Base-by-base conservation (phyloP, 176 grass and related monocot species). In the Rhipidocladum racemiflorum region DNA sequence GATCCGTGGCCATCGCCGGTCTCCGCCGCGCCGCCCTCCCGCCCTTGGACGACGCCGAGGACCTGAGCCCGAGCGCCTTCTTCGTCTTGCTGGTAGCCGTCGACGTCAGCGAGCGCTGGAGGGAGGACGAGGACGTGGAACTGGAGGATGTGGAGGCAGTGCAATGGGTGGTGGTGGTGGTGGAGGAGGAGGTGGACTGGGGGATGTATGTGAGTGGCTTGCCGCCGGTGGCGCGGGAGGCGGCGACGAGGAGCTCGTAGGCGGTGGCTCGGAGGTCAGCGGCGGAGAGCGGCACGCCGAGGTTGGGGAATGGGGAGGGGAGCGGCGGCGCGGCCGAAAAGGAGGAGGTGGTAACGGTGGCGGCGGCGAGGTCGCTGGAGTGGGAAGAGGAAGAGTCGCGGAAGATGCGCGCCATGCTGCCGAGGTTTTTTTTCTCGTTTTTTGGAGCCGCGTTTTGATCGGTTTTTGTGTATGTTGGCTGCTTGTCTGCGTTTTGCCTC, bases 181-280 rank as follows among this genome's bases (percentile, higher is more conserved):
- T 14, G 6, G 76, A 20, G 24, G 45, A 12, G n/a, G n/a, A n/a
- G 18, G 84, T 24, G 72, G 87, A 68, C 56, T 92, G 92, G 13
- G 90, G 87, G 42, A 85, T 95, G 92, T 93, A 98, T 53, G 88
- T 90, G 74, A 98, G 92, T 4, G 88, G 86, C 61, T 59, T 91
- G 21, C 69, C 75, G 32, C 82, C 92, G 61, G 90, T 82, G 60
- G 95, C 79, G 56, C 95, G 92, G 69, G 88, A 89, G 40, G 88
- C 81, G n/a, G 95, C 87, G 51, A 91, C 78, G 81, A 94, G 88
- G 65, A 97, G 57, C 92, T 97, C 92, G 84, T 97, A 97, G 40
- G 95, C 95, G 64, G 90, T 89, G 76, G 81, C 72, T 16, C 88
- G 84, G 81, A 94, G 86, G 21, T 97, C 92, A 7, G 65, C 78